These are phyloP conservation scores for Aspergillus tamarii DNA, from an alignment of 2,329 filamentous ascomycete genomes.

Conservation along the genomic window DNA sequence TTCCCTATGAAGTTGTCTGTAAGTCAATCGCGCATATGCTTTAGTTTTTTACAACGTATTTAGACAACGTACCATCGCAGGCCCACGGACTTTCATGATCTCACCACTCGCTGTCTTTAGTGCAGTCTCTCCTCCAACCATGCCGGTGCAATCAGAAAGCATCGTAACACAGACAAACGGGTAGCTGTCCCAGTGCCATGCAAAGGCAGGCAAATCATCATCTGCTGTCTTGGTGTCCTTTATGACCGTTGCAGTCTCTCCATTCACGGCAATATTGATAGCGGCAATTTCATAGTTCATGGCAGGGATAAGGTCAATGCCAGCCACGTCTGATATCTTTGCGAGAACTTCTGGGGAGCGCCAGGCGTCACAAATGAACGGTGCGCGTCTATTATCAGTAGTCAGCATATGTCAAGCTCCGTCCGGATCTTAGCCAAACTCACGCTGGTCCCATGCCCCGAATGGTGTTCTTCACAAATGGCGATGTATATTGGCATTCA, in stretches of 20 bases:
- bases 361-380: constrained; percentile 51
- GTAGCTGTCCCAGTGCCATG: constrained; percentile 54
- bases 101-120: not conserved
- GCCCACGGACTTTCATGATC: constrained; percentile 5
- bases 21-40: not conserved
- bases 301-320: constrained; percentile 60
- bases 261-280: constrained; percentile 56
- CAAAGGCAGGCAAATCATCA: not conserved
- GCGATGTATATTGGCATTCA: constrained; percentile 61
- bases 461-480: constrained; percentile 53
- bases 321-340: constrained; percentile 60
- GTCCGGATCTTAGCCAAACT: not conserved
- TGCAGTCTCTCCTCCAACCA: constrained; percentile 63
- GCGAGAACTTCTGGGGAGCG: constrained; percentile 56
- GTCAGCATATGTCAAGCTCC: not conserved
- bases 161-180: constrained; percentile 70
- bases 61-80: not conserved
- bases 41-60: fast-evolving
- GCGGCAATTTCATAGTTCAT: constrained; percentile 63
- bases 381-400: not conserved
- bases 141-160: constrained; percentile 63
- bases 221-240: not conserved
- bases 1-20: not conserved
- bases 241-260: not conserved
- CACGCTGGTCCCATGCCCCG: constrained; percentile 59